Conservation (phyloP, 2,329 filamentous ascomycete species). For the Ploettnerulaceae sp. region DNA sequence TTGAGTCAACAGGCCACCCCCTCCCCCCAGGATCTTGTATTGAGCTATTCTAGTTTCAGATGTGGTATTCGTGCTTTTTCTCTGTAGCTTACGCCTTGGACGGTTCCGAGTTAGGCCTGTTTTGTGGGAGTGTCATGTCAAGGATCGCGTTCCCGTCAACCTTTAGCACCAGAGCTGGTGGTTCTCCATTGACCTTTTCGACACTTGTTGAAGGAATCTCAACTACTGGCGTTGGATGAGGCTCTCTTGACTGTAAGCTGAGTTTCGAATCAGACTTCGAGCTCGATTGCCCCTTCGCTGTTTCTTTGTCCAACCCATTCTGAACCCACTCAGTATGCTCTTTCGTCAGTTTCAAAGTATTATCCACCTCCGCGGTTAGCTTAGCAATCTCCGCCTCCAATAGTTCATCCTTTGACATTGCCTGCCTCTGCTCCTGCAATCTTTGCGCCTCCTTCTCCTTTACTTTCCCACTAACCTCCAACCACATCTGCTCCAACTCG, state of each 20-base stretch:
- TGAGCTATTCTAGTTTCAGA: too few species aligned
- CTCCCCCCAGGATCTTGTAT: too few species aligned
- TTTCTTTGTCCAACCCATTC: conserved; percentile 18
- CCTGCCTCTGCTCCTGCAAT: conserved; percentile 10
- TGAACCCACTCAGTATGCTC: conserved; percentile 31
- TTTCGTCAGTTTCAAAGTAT: conserved; percentile 30
- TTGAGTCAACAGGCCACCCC: too few species aligned
- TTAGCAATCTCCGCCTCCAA: conserved; percentile 36
- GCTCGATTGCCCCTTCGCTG: neutral
- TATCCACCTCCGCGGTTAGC: conserved; percentile 36
- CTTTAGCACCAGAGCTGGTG: neutral
- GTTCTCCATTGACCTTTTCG: conserved; percentile 1
- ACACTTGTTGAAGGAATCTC: neutral
- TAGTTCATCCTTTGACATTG: conserved; percentile 44
- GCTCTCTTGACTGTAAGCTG: conserved; percentile 1
- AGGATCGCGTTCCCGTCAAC: conserved; percentile 10
- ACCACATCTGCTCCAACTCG: conserved; percentile 76
- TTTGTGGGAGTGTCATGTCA: conserved; percentile 11
- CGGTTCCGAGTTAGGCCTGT: neutral
- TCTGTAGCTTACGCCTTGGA: too few species aligned
- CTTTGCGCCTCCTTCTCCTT: conserved; percentile 40
- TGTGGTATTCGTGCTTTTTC: too few species aligned
- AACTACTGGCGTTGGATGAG: conserved; percentile 3
- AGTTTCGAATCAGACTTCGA: neutral
- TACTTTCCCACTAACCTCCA: conserved; percentile 55